These are phyloP conservation scores for Fagus crenata DNA, from an alignment of 306 rosid genomes.

Conservation along the genomic window DNA sequence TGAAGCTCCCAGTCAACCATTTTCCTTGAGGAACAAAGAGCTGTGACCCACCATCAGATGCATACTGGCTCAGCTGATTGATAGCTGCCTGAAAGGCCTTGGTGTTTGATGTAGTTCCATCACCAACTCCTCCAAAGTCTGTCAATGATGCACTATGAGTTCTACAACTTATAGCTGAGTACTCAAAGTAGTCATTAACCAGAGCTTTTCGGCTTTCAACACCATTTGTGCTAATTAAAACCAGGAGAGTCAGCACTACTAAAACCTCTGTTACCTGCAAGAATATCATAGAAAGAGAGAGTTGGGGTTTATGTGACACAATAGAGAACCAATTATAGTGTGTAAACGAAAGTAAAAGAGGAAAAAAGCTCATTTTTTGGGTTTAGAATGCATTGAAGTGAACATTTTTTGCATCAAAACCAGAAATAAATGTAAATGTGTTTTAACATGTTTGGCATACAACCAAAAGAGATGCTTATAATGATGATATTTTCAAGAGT, in stretches of 20 bases:
- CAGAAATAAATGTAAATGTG: too few species aligned
- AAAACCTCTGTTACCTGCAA: constrained; percentile 19
- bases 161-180: constrained; percentile 66
- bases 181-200: constrained; percentile 34
- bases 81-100: constrained; percentile 66
- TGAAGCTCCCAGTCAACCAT: constrained; percentile 88
- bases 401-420: too few species aligned
- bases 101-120: constrained; percentile 69
- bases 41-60: constrained; percentile 57
- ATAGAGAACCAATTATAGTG: background rate
- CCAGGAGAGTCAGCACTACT: constrained; percentile 7
- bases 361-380: background rate
- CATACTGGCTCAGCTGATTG: constrained; percentile 45
- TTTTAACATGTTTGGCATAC: background rate
- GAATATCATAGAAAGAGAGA: background rate
- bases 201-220: constrained; percentile 46
- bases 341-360: background rate
- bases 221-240: constrained; percentile 38
- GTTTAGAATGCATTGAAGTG: too few species aligned
- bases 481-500: background rate
- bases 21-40: constrained; percentile 76
- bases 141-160: constrained; percentile 60
- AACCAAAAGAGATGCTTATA: constrained; percentile 1
- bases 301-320: background rate
- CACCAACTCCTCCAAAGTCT: constrained; percentile 84